phyloP scores from a whole-genome alignment of 768 basidiomycete species.

The Leucocoprinus leucothites region DNA sequence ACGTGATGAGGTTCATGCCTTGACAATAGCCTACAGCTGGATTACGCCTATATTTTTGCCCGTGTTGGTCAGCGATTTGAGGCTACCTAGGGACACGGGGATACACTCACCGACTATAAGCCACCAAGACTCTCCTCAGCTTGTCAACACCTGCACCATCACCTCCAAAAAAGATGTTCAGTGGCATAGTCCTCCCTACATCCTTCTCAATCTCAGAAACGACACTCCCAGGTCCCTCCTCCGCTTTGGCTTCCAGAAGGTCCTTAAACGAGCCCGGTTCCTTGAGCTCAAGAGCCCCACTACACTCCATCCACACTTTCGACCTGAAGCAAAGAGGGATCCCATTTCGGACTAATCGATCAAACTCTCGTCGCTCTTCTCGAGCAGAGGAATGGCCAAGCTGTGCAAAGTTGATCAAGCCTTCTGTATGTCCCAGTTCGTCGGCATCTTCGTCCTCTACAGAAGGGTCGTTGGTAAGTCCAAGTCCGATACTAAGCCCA shows the following conservation, averaged over 20 bases:
- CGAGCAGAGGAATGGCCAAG: slow-evolving; percentile 75
- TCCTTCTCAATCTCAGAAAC: slow-evolving; percentile 93
- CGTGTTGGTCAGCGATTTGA: background rate
- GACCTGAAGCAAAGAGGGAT: slow-evolving; percentile 87
- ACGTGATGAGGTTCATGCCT: slow-evolving; percentile 94
- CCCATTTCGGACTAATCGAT: slow-evolving; percentile 75
- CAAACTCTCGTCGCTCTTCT: slow-evolving; percentile 78
- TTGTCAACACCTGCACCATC: slow-evolving; percentile 95
- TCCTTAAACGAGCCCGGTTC: slow-evolving; percentile 92
- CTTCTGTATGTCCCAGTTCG: slow-evolving; percentile 78
- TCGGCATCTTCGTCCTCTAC: slow-evolving; percentile 54
- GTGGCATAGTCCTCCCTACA: slow-evolving; percentile 85
- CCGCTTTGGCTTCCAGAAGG: slow-evolving; percentile 51
- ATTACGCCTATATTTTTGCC: slow-evolving; percentile 68
- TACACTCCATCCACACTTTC: slow-evolving; percentile 92
- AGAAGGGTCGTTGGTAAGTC: background rate
- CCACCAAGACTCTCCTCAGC: slow-evolving; percentile 82
- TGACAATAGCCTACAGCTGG: slow-evolving; percentile 92
- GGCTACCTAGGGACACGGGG: background rate
- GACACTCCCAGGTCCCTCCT: slow-evolving; percentile 44
- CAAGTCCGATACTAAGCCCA: slow-evolving; percentile 46
- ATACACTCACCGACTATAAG: slow-evolving; percentile 80
- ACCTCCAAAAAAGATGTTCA: slow-evolving; percentile 96
- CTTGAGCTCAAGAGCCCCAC: slow-evolving; percentile 86
- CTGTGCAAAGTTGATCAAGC: slow-evolving; percentile 88